These are phyloP conservation scores for Amanita pseudoporphyria DNA, from an alignment of 768 basidiomycete species.

Conservation along the genomic window DNA sequence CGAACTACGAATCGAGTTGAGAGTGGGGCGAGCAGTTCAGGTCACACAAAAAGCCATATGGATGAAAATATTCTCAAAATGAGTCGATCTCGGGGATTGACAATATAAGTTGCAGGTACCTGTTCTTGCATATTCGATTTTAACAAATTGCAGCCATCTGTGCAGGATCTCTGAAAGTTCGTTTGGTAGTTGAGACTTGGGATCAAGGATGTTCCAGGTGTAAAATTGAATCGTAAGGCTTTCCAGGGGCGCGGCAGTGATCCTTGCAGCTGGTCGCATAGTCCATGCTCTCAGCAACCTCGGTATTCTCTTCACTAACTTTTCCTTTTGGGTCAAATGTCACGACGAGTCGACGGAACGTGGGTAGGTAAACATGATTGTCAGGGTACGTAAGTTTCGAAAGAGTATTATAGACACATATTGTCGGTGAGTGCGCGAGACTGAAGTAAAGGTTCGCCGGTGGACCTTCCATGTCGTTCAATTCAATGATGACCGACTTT, in stretches of 20 bases:
- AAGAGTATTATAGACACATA: neutral
- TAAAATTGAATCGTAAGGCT: neutral
- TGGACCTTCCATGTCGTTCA: neutral
- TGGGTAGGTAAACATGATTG: neutral
- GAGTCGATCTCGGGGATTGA: no score
- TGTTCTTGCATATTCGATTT: neutral
- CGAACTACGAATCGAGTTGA: no score
- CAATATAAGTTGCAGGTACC: no score
- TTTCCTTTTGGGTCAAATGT: neutral
- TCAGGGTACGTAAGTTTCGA: neutral
- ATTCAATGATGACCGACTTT: neutral
- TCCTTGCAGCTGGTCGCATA: neutral
- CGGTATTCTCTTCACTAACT: neutral
- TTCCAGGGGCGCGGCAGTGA: neutral
- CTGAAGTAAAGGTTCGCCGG: neutral
- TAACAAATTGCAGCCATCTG: neutral
- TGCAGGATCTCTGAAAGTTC: neutral
- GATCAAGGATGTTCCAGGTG: no score
- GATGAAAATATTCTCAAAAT: no score
- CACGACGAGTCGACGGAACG: neutral
- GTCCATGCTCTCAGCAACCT: neutral
- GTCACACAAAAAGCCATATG: no score
- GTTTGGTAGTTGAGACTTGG: neutral
- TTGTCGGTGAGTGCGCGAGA: neutral
- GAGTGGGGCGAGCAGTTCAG: no score